A percentile compares a stretch with the other conserved stretches of the same genome.
Evolutionary conservation across 371 early-diverging fungal species (phyloP).

Genomic region (Smittium mucronatum): DNA sequence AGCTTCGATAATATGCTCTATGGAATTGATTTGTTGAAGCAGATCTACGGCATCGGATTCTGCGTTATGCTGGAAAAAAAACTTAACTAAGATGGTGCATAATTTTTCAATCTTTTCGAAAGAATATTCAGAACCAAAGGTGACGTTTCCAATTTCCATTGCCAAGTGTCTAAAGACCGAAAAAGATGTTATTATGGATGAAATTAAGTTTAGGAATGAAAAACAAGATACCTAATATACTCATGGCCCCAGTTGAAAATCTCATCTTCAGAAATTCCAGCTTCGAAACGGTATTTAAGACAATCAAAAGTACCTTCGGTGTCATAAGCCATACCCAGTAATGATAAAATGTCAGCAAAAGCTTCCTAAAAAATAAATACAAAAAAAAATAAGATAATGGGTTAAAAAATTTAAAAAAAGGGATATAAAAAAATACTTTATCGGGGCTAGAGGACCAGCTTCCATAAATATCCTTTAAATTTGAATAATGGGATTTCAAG

Average conservation of each 20-base stretch:
- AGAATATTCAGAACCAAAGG: conserved; percentile 34
- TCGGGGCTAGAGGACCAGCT: conserved; percentile 60
- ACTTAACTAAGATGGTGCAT: conserved; percentile 79
- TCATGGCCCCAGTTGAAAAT: conserved; percentile 96
- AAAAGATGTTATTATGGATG: neutral
- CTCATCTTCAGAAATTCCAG: conserved; percentile 56
- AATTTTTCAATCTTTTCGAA: conserved; percentile 53
- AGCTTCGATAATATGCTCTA: conserved; percentile 57
- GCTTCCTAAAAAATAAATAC: conserved; percentile 32
- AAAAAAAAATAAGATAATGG: neutral
- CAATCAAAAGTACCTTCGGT: conserved; percentile 70
- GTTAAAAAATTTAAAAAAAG: neutral
- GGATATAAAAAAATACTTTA: conserved; percentile 33
- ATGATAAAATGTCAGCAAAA: conserved; percentile 89
- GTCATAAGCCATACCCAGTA: conserved; percentile 89
- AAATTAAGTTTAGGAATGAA: neutral
- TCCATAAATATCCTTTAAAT: conserved; percentile 52
- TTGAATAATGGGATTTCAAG: conserved; percentile 70
- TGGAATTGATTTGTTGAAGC: conserved; percentile 71
- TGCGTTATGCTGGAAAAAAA: conserved; percentile 90
- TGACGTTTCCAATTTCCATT: conserved; percentile 83
- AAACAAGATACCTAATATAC: conserved; percentile 46
- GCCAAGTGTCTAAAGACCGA: conserved; percentile 53
- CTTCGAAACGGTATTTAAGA: conserved; percentile 70
- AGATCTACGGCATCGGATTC: conserved; percentile 97